A percentile compares a stretch with the other conserved stretches of the same genome.
These are phyloP conservation scores for Starmerella floricola DNA, from an alignment of 805 yeast species.

Conservation along the genomic window DNA sequence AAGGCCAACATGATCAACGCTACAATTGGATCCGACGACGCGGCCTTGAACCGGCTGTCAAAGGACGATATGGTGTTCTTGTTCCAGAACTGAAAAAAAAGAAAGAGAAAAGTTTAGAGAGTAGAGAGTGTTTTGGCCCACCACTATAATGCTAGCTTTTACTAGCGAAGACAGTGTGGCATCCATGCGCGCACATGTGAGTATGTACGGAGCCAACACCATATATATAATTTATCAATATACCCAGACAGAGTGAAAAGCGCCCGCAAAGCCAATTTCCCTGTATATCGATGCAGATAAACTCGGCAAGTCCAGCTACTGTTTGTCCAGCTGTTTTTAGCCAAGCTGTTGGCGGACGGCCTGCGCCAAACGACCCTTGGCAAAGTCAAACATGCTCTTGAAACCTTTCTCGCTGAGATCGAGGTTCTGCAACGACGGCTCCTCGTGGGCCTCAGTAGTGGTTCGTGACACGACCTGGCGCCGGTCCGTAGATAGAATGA, in stretches of 20 bases:
- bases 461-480: slow-evolving; percentile 80
- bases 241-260: too few species aligned
- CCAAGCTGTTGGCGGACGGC: slow-evolving; percentile 34
- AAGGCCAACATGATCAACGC: slow-evolving; percentile 98
- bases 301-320: too few species aligned
- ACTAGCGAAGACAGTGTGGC: too few species aligned
- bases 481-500: slow-evolving; percentile 81
- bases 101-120: too few species aligned
- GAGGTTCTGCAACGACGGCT: slow-evolving; percentile 34
- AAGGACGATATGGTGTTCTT: slow-evolving; percentile 92
- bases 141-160: too few species aligned
- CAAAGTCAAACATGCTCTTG: slow-evolving; percentile 76
- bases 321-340: too few species aligned
- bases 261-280: too few species aligned
- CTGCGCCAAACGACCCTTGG: slow-evolving; percentile 56
- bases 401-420: slow-evolving; percentile 38
- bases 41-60: slow-evolving; percentile 75
- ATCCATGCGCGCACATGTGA: too few species aligned
- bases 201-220: too few species aligned
- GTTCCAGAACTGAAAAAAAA: slow-evolving; percentile 71
- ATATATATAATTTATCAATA: too few species aligned
- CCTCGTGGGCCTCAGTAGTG: slow-evolving; percentile 71
- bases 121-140: too few species aligned
- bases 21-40: slow-evolving; percentile 83
- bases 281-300: too few species aligned